Percentiles rank a stretch among this genome's conserved stretches.
These are phyloP conservation scores for Cyberlindnera veronae DNA, from an alignment of 805 yeast species.

Conservation along the genomic window DNA sequence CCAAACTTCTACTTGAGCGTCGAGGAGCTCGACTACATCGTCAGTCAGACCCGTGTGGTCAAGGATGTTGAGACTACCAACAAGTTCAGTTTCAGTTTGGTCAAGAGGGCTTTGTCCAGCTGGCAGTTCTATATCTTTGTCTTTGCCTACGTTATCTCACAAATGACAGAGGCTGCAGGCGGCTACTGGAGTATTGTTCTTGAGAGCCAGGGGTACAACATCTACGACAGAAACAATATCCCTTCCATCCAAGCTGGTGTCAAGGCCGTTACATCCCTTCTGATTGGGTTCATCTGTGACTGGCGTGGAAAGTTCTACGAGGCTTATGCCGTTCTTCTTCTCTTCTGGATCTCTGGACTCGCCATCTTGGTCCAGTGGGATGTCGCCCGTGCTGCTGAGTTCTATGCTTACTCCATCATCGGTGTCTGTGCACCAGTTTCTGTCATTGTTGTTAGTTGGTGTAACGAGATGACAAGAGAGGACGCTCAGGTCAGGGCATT, in stretches of 20 bases:
- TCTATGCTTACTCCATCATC: constrained; percentile 16
- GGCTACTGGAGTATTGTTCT: constrained; percentile 18
- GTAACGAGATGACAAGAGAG: constrained; percentile 24
- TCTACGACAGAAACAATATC: constrained; percentile 24
- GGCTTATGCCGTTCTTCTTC: constrained; percentile 6
- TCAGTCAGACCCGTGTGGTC: constrained; percentile 12
- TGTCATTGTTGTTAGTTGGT: constrained; percentile 23
- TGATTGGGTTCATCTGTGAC: constrained; percentile 21
- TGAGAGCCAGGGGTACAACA: constrained; percentile 21
- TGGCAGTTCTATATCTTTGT: constrained; percentile 24
- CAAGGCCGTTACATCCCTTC: constrained; percentile 17
- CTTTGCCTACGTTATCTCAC: constrained; percentile 16
- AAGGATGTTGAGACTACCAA: constrained; percentile 18
- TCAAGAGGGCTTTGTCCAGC: constrained; percentile 19
- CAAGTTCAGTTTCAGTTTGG: constrained; percentile 11
- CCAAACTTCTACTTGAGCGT: constrained; percentile 16
- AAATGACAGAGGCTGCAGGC: constrained; percentile 10
- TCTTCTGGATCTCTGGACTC: constrained; percentile 18
- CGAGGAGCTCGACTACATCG: constrained; percentile 18
- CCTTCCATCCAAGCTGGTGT: constrained; percentile 21
- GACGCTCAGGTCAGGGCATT: constrained; percentile 26
- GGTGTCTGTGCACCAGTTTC: constrained; percentile 20
- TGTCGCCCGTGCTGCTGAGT: constrained; percentile 17
- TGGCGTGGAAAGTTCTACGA: constrained; percentile 21
- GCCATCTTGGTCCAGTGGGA: constrained; percentile 16